Conservation (phyloP, 2,329 filamentous ascomycete species). For the Rhynchosporium graminicola region DNA sequence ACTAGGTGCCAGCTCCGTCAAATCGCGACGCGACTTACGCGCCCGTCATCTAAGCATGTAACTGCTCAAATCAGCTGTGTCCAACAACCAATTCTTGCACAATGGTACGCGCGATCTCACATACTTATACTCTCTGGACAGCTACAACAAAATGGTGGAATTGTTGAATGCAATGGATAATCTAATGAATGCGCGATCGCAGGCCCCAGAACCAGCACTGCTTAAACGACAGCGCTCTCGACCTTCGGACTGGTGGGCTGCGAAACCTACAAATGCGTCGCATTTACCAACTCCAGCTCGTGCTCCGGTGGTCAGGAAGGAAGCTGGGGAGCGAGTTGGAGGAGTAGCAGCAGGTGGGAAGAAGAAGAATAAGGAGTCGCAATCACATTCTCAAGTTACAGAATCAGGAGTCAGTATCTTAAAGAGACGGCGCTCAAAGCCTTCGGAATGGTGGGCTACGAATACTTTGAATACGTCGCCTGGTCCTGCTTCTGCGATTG, state of each 20-base stretch:
- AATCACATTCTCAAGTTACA: constrained; percentile 25
- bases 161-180: background rate
- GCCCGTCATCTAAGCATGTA: background rate
- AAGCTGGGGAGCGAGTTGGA: too few species aligned
- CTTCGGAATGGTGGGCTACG: constrained; percentile 37
- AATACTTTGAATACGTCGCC: constrained; percentile 21
- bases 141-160: background rate
- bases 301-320: too few species aligned
- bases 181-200: background rate
- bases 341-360: background rate
- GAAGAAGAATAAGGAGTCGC: background rate
- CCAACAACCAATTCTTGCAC: background rate
- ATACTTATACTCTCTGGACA: background rate
- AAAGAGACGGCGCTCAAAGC: constrained; percentile 34
- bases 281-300: background rate
- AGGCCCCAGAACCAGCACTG: constrained; percentile 30
- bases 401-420: constrained; percentile 22
- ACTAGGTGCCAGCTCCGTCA: too few species aligned
- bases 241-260: constrained; percentile 37
- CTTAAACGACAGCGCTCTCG: constrained; percentile 35
- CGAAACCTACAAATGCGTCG: constrained; percentile 20
- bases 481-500: background rate
- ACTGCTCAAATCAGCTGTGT: background rate
- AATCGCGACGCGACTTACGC: too few species aligned
- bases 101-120: background rate